Evolutionary conservation across 345 rosid genomes (phyloP).

Genomic region (Bruguiera parviflora): DNA sequence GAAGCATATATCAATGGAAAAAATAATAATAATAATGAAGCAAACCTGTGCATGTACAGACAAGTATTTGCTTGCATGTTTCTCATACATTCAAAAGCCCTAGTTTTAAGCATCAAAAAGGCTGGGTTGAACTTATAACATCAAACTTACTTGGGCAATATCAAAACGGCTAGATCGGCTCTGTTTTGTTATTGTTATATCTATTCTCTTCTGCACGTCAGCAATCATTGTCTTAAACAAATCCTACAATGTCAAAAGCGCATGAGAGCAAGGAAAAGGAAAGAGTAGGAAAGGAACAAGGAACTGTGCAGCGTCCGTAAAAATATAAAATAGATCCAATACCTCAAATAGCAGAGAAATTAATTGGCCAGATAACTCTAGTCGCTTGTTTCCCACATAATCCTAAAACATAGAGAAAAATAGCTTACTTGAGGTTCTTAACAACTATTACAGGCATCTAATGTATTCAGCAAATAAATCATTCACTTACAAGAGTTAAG

Average conservation of each 20-base stretch:
- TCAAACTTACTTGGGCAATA: constrained; percentile 55
- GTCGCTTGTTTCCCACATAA: constrained; percentile 93
- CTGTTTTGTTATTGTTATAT: constrained; percentile 36
- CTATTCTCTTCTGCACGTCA: constrained; percentile 50
- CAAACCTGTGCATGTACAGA: background rate
- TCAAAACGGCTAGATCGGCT: constrained; percentile 63
- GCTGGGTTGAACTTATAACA: background rate
- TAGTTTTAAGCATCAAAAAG: background rate
- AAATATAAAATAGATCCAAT: constrained; percentile 18
- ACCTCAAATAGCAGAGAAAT: constrained; percentile 96
- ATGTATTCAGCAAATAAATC: background rate
- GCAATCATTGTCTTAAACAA: constrained; percentile 73
- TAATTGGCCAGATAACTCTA: constrained; percentile 90
- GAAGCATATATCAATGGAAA: background rate
- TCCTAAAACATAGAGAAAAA: constrained; percentile 44
- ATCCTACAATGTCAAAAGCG: constrained; percentile 45
- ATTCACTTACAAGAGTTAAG: too few relatives aligned
- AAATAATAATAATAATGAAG: background rate
- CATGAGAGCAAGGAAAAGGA: constrained; percentile 1
- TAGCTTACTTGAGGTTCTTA: background rate
- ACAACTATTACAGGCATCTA: background rate
- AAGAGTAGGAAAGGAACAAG: constrained; percentile 1
- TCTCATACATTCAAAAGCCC: background rate
- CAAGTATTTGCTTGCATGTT: background rate
- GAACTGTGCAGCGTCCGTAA: background rate